Base-by-base conservation (phyloP, 306 rosid species). In the Glycyrrhiza uralensis region DNA sequence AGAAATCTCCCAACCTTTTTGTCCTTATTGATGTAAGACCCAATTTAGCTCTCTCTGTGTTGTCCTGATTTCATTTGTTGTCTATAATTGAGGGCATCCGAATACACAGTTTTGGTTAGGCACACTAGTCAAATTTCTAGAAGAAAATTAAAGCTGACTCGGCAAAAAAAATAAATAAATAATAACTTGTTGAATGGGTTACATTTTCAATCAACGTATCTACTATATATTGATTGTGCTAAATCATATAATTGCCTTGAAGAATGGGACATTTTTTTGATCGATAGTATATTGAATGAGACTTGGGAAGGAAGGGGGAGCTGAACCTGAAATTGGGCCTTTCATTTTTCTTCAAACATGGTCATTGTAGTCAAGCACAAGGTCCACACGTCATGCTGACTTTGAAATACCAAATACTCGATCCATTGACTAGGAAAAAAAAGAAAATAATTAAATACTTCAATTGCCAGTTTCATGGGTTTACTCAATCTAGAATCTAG, bases 251-350 rank as follows among this genome's bases (percentile, higher is more conserved):
- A 52, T 49, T 50, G 47, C 14, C 28, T 22, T 19, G 0, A 54
- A 75, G 56, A 12, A 26, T 55, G 0, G 6, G 47, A 41, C 63
- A 28, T 28, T 56, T n/a, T 56, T n/a, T 18, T 10, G 23, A 61
- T 55, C 7, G 28, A 22, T 33, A 1, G 23, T n/a, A 22, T 5
- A 8, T 17, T 66, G 78, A 71, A 59, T 47, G 61, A 35, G 82
- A 81, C 85, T 8, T 35, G 24, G 28, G 2, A 18, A 30, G 75
- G 75, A 71, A 64, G 35, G 30, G 81, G 79, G 85, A 47, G 79
- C 44, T 41, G 81, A 76, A 76, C 22, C 75, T 64, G 7, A 44
- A 45, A 44, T 2, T 26, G 32, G 1, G 39, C 28, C 33, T 26
- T 49, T 6, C 10, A 8, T 45, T 63, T 18, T 13, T 7, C 35